phyloP scores from a whole-genome alignment of 2,329 filamentous ascomycete species.

The Teratosphaeria nubilosa region DNA sequence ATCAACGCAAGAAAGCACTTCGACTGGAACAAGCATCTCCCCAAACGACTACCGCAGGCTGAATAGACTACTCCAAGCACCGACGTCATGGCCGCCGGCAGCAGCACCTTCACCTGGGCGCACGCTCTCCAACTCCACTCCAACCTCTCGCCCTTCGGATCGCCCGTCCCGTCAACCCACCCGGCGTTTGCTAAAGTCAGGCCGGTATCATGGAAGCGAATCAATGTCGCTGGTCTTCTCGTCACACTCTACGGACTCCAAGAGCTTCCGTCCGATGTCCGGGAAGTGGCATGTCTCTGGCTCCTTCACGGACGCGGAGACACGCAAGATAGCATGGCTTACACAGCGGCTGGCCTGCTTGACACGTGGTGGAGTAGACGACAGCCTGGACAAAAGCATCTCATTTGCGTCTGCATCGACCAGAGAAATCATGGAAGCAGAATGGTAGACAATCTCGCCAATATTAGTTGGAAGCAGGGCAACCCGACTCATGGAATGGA shows the following conservation, averaged over 20 bases:
- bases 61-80: neutral
- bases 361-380: conserved; percentile 52
- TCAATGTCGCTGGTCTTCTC: conserved; percentile 67
- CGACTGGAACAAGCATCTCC: neutral
- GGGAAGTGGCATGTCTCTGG: conserved; percentile 71
- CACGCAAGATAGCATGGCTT: conserved; percentile 62
- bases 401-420: conserved; percentile 80
- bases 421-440: conserved; percentile 85
- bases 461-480: conserved; percentile 68
- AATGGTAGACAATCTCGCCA: conserved; percentile 55
- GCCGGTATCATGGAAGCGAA: conserved; percentile 52
- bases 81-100: conserved; percentile 10
- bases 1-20: neutral
- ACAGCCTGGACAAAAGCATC: conserved; percentile 36
- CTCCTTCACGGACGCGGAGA: conserved; percentile 73
- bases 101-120: conserved; percentile 23
- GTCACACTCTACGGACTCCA: conserved; percentile 72
- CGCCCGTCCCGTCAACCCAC: conserved; percentile 21
- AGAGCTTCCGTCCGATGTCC: conserved; percentile 48
- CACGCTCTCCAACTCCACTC: conserved; percentile 23
- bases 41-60: neutral
- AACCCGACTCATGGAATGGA: conserved; percentile 79
- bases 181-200: conserved; percentile 20
- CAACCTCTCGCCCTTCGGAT: conserved; percentile 22
- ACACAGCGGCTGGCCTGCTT: conserved; percentile 59